A percentile compares a stretch with the other conserved stretches of the same genome.
phyloP scores from a whole-genome alignment of 2,329 filamentous ascomycete genomes.

The Talaromyces pinophilus region DNA sequence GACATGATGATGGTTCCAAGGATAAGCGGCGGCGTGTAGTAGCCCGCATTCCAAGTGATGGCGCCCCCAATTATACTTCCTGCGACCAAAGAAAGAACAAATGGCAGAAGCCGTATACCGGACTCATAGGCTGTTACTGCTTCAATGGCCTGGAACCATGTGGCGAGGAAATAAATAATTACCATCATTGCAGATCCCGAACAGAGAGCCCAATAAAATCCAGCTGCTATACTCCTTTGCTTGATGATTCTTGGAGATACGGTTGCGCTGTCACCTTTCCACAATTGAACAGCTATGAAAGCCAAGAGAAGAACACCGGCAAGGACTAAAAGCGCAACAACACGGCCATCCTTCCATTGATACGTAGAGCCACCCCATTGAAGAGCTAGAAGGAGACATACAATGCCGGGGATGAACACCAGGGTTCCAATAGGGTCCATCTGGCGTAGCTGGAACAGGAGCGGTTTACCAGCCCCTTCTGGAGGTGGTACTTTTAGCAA shows the following conservation, averaged over 20 bases:
- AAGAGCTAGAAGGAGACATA: constrained; percentile 7
- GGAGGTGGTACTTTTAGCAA: background rate
- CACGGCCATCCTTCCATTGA: constrained; percentile 3
- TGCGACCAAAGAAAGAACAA: background rate
- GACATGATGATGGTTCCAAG: constrained; percentile 32
- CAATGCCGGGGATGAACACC: background rate
- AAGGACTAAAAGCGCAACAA: background rate
- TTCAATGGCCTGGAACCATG: background rate
- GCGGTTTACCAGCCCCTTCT: background rate
- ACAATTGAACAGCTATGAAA: background rate
- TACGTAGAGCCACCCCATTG: constrained; percentile 10
- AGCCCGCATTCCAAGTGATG: constrained; percentile 24
- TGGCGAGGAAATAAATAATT: background rate
- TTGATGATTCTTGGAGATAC: background rate
- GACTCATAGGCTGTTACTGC: background rate
- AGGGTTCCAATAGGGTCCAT: background rate
- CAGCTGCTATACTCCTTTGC: background rate
- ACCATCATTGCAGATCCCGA: background rate
- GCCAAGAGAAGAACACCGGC: background rate
- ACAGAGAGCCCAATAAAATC: background rate
- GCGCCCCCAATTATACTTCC: background rate
- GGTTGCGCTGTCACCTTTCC: background rate
- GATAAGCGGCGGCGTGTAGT: constrained; percentile 32
- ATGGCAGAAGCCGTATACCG: background rate
- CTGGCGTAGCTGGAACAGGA: background rate